Conservation (phyloP, 495 filamentous ascomycete species). For the Durotheca rogersii region DNA sequence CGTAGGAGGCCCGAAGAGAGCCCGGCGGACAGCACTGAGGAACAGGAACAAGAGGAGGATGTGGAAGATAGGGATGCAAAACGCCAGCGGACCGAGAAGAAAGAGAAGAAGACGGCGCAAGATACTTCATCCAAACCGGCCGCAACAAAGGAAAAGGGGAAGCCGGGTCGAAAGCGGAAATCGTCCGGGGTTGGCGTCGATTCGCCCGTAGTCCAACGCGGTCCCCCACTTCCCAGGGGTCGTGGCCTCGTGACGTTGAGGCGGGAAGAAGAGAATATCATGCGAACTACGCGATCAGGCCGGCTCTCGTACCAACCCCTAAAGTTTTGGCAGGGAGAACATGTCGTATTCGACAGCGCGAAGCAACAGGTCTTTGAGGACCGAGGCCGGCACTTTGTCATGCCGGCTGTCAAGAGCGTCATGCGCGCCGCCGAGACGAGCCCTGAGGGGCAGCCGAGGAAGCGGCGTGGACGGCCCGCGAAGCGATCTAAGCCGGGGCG, state of each 20-base stretch:
- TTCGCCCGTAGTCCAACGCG: constrained; percentile 44
- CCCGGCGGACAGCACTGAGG: constrained; percentile 17
- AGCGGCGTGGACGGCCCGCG: constrained; percentile 33
- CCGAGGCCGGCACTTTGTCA: constrained; percentile 47
- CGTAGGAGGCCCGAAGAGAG: constrained; percentile 26
- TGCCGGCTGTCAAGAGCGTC: constrained; percentile 71
- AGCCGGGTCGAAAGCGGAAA: constrained; percentile 43
- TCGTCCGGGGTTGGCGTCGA: constrained; percentile 43
- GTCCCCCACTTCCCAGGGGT: constrained; percentile 55
- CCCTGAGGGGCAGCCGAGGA: constrained; percentile 4
- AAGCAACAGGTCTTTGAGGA: constrained; percentile 49
- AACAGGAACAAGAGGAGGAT: constrained; percentile 21
- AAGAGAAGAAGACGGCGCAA: constrained; percentile 16
- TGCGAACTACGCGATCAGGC: constrained; percentile 54
- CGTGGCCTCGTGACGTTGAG: constrained; percentile 71
- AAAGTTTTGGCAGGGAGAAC: constrained; percentile 85
- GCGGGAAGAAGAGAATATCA: constrained; percentile 57
- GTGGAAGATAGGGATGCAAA: constrained; percentile 30
- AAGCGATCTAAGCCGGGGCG: constrained; percentile 17
- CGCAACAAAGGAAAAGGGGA: constrained; percentile 32
- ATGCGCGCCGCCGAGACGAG: constrained; percentile 68
- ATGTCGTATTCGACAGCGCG: constrained; percentile 64
- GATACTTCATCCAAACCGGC: constrained; percentile 20
- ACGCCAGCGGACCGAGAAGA: constrained; percentile 24
- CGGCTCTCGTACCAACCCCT: constrained; percentile 68